These are phyloP conservation scores for Aspergillus taichungensis DNA, from an alignment of 495 filamentous ascomycete species.

Conservation along the genomic window DNA sequence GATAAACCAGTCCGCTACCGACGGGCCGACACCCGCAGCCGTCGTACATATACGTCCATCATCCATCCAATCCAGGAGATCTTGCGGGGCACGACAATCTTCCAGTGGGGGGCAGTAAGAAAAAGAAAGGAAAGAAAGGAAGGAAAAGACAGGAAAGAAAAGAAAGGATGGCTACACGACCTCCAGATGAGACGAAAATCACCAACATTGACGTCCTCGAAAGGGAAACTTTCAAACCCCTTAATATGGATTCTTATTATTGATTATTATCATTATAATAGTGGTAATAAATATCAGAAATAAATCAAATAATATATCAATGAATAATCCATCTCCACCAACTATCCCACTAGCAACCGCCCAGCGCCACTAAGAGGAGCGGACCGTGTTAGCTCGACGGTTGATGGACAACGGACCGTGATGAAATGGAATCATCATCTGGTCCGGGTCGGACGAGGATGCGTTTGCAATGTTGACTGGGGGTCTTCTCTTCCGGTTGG, in stretches of 20 bases:
- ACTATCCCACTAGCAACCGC: too few species aligned
- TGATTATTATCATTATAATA: too few species aligned
- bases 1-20: slow-evolving; percentile 15
- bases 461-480: not conserved
- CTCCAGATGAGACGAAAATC: too few species aligned
- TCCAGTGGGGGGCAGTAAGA: not conserved
- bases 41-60: slow-evolving; percentile 10
- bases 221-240: too few species aligned
- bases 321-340: too few species aligned
- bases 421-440: not conserved
- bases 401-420: not conserved
- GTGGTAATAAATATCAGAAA: too few species aligned
- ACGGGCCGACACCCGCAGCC: slow-evolving; percentile 21
- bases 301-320: too few species aligned
- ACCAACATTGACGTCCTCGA: too few species aligned
- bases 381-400: slow-evolving; percentile 1
- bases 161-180: not conserved
- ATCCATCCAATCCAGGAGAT: slow-evolving; percentile 10
- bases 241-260: too few species aligned
- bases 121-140: not conserved
- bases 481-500: too few species aligned
- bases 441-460: not conserved
- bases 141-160: not conserved
- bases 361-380: too few species aligned
- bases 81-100: slow-evolving; percentile 11